A percentile compares a stretch with the other conserved stretches of the same genome.
Conservation (phyloP, 805 yeast genomes). For the Wickerhamomyces xylosicus region DNA sequence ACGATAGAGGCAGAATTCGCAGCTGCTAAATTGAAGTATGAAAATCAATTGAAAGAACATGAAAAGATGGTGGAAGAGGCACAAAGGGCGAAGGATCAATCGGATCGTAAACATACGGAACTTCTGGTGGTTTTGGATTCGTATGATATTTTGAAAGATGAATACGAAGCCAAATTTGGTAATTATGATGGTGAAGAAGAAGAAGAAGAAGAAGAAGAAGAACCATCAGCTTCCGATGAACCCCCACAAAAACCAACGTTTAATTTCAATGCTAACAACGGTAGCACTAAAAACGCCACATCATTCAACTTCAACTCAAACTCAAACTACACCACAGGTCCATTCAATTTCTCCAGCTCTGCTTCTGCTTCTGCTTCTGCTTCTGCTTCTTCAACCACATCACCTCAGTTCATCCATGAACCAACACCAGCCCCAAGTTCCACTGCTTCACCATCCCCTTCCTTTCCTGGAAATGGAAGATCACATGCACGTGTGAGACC, state of each 20-base stretch:
- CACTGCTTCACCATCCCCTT: background rate
- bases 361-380: background rate
- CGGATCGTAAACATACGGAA: conserved; percentile 5
- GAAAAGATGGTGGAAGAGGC: conserved; percentile 4
- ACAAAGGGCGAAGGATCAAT: background rate
- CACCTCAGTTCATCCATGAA: too few species aligned
- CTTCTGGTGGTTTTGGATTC: conserved; percentile 3
- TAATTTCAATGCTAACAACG: background rate
- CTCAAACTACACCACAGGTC: background rate
- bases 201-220: conserved; percentile 1
- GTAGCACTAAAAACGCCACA: background rate
- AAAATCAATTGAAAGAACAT: conserved; percentile 4
- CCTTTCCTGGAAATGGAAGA: background rate
- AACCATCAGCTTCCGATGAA: background rate
- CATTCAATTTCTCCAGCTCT: background rate
- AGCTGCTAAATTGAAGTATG: conserved; percentile 10
- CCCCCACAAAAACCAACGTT: background rate
- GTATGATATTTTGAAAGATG: conserved; percentile 1
- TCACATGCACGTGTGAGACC: too few species aligned
- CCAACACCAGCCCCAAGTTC: background rate
- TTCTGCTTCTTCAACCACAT: too few species aligned
- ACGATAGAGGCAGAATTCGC: conserved; percentile 11
- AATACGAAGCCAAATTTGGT: conserved; percentile 1
- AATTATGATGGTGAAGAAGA: conserved; percentile 1
- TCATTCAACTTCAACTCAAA: background rate